Conservation (phyloP, 2,329 filamentous ascomycete species). For the Anthostomella pinea region DNA sequence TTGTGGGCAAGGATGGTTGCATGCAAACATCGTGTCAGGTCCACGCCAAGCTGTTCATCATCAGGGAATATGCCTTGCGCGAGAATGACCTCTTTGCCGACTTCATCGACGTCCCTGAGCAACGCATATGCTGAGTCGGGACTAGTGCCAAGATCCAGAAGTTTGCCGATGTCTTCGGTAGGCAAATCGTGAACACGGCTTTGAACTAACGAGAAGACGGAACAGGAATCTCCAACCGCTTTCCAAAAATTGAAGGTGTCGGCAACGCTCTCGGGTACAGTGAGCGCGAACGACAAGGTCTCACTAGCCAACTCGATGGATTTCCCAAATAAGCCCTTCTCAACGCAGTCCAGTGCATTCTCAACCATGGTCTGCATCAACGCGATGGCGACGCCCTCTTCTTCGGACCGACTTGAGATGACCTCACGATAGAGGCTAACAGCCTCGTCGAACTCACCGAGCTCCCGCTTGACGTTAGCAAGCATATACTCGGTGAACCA, state of each 20-base stretch:
- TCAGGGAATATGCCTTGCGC: conserved; percentile 44
- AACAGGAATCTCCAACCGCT: conserved; percentile 81
- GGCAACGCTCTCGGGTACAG: conserved; percentile 57
- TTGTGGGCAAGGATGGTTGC: conserved; percentile 84
- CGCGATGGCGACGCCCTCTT: conserved; percentile 85
- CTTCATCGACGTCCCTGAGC: conserved; percentile 67
- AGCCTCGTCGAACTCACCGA: conserved; percentile 85
- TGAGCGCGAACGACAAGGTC: conserved; percentile 65
- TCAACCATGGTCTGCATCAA: conserved; percentile 86
- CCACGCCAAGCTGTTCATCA: conserved; percentile 46
- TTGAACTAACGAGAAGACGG: conserved; percentile 78
- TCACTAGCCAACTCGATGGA: conserved; percentile 68
- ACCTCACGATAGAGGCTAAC: conserved; percentile 75
- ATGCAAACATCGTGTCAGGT: conserved; percentile 60
- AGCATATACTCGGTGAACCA: conserved; percentile 99
- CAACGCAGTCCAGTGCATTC: conserved; percentile 71
- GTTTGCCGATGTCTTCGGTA: conserved; percentile 47
- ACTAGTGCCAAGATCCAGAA: conserved; percentile 56
- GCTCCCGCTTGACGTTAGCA: conserved; percentile 87
- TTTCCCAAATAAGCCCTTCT: conserved; percentile 84
- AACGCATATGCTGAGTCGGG: conserved; percentile 54
- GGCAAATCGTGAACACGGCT: conserved; percentile 64
- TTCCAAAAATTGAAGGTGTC: conserved; percentile 96
- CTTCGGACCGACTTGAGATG: conserved; percentile 62
- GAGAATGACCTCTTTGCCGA: conserved; percentile 44